These are phyloP conservation scores for Fusarium sp. DNA, from an alignment of 2,329 filamentous ascomycete species.

Conservation along the genomic window DNA sequence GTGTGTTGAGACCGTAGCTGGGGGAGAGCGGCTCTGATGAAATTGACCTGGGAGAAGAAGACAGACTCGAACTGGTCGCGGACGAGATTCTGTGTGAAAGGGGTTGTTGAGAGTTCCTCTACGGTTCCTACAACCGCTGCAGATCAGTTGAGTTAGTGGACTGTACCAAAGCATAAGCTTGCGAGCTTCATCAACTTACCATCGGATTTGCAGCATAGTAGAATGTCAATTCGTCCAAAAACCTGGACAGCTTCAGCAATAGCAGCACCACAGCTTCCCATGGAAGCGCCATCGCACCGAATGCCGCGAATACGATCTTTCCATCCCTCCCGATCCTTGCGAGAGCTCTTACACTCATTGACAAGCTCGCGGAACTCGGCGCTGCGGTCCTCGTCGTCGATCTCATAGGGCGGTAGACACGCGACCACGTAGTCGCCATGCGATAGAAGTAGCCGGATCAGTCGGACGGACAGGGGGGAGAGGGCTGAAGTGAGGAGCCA, in stretches of 20 bases:
- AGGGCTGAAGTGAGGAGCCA: slow-evolving; percentile 93
- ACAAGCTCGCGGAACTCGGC: slow-evolving; percentile 85
- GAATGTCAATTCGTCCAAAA: slow-evolving; percentile 89
- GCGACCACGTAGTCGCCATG: slow-evolving; percentile 93
- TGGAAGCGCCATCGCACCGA: slow-evolving; percentile 71
- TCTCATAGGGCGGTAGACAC: slow-evolving; percentile 82
- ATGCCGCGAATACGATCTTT: slow-evolving; percentile 79
- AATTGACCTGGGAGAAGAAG: slow-evolving; percentile 96
- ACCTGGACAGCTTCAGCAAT: slow-evolving; percentile 86
- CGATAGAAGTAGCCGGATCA: slow-evolving; percentile 84
- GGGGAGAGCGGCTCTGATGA: slow-evolving; percentile 89
- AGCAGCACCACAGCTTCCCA: slow-evolving; percentile 83
- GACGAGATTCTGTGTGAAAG: slow-evolving; percentile 80
- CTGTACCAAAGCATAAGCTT: neutral
- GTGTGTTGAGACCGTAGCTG: slow-evolving; percentile 82
- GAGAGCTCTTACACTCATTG: slow-evolving; percentile 72
- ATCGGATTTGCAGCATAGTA: slow-evolving; percentile 91
- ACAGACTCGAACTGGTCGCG: slow-evolving; percentile 94
- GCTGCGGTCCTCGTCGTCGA: slow-evolving; percentile 81
- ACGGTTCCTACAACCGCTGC: slow-evolving; percentile 90
- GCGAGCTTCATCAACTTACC: slow-evolving; percentile 60
- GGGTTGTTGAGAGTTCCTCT: slow-evolving; percentile 84
- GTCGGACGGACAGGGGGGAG: slow-evolving; percentile 84
- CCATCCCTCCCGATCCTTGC: slow-evolving; percentile 81
- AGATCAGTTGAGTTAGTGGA: slow-evolving; percentile 31